Percentiles rank a stretch among this genome's conserved stretches.
These are phyloP conservation scores for Cutaneotrichosporon dermatis DNA, from an alignment of 1,284 basidiomycete genomes.

Conservation along the genomic window DNA sequence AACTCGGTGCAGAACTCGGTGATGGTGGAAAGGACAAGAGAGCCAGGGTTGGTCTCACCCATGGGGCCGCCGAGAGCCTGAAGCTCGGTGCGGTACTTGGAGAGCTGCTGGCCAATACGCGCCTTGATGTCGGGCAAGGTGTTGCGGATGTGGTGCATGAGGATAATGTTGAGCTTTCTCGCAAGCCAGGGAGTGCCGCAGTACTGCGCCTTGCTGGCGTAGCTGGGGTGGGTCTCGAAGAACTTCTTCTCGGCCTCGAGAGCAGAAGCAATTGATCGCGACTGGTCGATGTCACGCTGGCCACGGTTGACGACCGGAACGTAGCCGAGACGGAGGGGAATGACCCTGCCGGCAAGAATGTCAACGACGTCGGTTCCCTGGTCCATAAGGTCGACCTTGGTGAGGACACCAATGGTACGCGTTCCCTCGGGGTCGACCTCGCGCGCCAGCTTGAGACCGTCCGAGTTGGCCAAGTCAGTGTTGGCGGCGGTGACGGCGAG, in stretches of 20 bases:
- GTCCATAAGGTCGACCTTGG: slow-evolving; percentile 98
- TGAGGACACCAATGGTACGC: slow-evolving; percentile 94
- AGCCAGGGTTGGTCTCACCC: slow-evolving; percentile 77
- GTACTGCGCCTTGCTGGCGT: slow-evolving; percentile 88
- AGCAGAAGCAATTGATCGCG: slow-evolving; percentile 76
- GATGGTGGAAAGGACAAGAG: slow-evolving; percentile 88
- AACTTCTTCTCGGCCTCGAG: slow-evolving; percentile 85
- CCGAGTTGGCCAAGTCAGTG: slow-evolving; percentile 95
- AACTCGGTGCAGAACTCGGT: slow-evolving; percentile 97
- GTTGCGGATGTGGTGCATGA: slow-evolving; percentile 96
- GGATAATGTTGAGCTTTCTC: slow-evolving; percentile 93
- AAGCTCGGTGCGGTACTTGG: slow-evolving; percentile 82
- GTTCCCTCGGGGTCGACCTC: slow-evolving; percentile 94
- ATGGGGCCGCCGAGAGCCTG: slow-evolving; percentile 77
- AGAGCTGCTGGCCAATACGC: slow-evolving; percentile 78
- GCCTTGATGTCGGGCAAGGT: slow-evolving; percentile 96
- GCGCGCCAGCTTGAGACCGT: slow-evolving; percentile 91
- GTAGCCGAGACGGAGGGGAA: slow-evolving; percentile 90
- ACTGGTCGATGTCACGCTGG: slow-evolving; percentile 88
- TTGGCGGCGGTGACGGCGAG: slow-evolving; percentile 95
- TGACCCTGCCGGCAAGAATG: slow-evolving; percentile 91
- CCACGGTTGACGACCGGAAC: slow-evolving; percentile 97
- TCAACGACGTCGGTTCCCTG: slow-evolving; percentile 95
- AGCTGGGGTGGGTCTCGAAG: slow-evolving; percentile 89
- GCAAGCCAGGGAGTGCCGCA: slow-evolving; percentile 98